Percentiles rank a stretch among this genome's conserved stretches.
phyloP scores from a whole-genome alignment of 805 yeast genomes.

The Yarrowia alimentaria region DNA sequence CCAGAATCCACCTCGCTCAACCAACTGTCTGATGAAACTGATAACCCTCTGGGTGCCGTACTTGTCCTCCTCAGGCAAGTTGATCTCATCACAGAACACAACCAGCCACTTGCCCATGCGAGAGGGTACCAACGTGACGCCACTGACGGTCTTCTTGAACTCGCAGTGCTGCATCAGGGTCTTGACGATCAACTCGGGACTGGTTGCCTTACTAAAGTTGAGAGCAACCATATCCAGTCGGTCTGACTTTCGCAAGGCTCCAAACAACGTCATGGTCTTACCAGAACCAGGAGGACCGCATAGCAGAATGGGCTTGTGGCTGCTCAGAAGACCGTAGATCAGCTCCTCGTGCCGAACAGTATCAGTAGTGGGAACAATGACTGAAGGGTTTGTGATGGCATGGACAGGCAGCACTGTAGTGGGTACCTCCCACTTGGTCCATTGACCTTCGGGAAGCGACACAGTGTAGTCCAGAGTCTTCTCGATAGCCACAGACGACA shows the following conservation, averaged over 20 bases:
- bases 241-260: conserved; percentile 59
- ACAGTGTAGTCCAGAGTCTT: conserved; percentile 46
- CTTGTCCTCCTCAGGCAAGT: conserved; percentile 68
- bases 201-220: conserved; percentile 80
- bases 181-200: conserved; percentile 57
- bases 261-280: conserved; percentile 84
- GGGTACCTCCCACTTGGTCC: conserved; percentile 49
- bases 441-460: conserved; percentile 46
- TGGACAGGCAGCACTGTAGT: conserved; percentile 53
- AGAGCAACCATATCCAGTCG: conserved; percentile 61
- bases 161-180: conserved; percentile 72
- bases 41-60: conserved; percentile 74
- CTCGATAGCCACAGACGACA: neutral
- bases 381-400: conserved; percentile 57
- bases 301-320: conserved; percentile 60
- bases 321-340: conserved; percentile 54
- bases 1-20: conserved; percentile 80
- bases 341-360: conserved; percentile 65
- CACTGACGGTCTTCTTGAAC: no score
- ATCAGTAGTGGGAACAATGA: conserved; percentile 76
- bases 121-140: no score
- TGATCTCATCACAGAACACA: conserved; percentile 88
- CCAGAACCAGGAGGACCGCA: conserved; percentile 99
- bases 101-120: conserved; percentile 78
- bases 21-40: conserved; percentile 67